Evolutionary conservation across 441 rosid species (phyloP).

Genomic region (Bruguiera hainesii): DNA sequence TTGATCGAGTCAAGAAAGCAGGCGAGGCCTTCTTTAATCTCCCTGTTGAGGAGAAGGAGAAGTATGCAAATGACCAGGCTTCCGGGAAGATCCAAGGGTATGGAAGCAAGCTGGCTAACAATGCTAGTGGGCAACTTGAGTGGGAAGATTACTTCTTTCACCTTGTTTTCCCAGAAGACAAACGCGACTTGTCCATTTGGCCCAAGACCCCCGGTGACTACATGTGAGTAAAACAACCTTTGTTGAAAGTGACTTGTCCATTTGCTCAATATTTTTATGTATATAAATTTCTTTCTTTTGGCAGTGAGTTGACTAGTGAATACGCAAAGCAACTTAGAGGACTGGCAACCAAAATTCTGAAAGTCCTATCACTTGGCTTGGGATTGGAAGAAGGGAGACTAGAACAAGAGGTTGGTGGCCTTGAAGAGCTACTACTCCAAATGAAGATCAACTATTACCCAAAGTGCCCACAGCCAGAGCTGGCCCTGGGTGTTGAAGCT

Average conservation of each 20-base stretch:
- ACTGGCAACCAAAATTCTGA: constrained; percentile 57
- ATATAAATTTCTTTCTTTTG: neutral
- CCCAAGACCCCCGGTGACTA: constrained; percentile 69
- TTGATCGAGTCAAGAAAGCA: constrained; percentile 56
- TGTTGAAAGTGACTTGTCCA: neutral
- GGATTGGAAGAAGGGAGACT: constrained; percentile 79
- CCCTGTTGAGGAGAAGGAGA: constrained; percentile 82
- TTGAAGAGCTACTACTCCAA: constrained; percentile 80
- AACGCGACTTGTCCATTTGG: constrained; percentile 79
- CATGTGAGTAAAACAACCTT: constrained; percentile 45
- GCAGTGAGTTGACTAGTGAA: constrained; percentile 68
- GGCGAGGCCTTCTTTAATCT: constrained; percentile 63
- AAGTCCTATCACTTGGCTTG: constrained; percentile 57
- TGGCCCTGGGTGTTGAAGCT: constrained; percentile 92
- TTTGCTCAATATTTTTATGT: neutral
- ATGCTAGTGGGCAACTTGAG: constrained; percentile 76
- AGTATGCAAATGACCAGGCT: constrained; percentile 75
- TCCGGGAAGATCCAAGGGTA: constrained; percentile 81
- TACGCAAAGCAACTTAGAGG: constrained; percentile 71
- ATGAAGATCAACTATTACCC: constrained; percentile 96
- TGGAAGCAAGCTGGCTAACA: constrained; percentile 92
- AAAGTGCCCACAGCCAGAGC: constrained; percentile 91
- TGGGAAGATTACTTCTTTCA: constrained; percentile 97
- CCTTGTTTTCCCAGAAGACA: constrained; percentile 70
- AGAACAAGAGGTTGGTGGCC: constrained; percentile 83